phyloP scores from a whole-genome alignment of 495 filamentous ascomycete species.

The Trypethelium eluteriae region DNA sequence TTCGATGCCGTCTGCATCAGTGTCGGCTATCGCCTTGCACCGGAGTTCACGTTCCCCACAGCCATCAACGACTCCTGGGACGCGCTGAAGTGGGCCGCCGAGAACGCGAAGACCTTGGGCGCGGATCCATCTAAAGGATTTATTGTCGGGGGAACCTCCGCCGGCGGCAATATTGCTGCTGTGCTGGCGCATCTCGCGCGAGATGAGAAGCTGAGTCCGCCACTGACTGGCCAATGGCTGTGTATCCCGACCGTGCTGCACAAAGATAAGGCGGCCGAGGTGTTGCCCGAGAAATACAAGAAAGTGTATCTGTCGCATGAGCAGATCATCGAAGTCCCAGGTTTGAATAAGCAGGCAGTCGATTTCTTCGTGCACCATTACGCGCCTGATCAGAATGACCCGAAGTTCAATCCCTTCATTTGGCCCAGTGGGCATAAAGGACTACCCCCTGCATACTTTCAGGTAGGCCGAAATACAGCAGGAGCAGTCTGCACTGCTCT shows the following conservation, averaged over 20 bases:
- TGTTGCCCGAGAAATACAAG: constrained; percentile 24
- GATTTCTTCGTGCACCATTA: constrained; percentile 12
- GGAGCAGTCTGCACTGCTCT: neutral
- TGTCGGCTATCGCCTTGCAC: constrained; percentile 70
- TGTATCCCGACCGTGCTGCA: constrained; percentile 19
- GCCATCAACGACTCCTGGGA: constrained; percentile 59
- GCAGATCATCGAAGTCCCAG: constrained; percentile 19
- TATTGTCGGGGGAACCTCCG: constrained; percentile 25
- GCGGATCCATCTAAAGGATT: constrained; percentile 26
- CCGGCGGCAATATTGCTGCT: constrained; percentile 24
- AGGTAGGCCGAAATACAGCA: constrained; percentile 12
- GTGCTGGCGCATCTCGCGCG: constrained; percentile 16
- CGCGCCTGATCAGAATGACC: constrained; percentile 15
- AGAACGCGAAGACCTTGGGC: constrained; percentile 16
- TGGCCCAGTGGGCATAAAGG: neutral
- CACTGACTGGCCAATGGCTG: constrained; percentile 26
- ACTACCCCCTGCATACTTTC: constrained; percentile 20
- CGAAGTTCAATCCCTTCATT: constrained; percentile 15
- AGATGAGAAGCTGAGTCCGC: constrained; percentile 20
- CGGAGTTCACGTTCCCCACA: constrained; percentile 68
- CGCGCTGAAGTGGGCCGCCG: constrained; percentile 18
- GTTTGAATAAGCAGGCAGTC: constrained; percentile 12
- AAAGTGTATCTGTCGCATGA: constrained; percentile 18
- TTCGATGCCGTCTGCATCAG: constrained; percentile 58
- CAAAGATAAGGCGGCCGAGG: neutral